phyloP scores from a whole-genome alignment of 768 basidiomycete species.

The Leucocoprinus leucothites region DNA sequence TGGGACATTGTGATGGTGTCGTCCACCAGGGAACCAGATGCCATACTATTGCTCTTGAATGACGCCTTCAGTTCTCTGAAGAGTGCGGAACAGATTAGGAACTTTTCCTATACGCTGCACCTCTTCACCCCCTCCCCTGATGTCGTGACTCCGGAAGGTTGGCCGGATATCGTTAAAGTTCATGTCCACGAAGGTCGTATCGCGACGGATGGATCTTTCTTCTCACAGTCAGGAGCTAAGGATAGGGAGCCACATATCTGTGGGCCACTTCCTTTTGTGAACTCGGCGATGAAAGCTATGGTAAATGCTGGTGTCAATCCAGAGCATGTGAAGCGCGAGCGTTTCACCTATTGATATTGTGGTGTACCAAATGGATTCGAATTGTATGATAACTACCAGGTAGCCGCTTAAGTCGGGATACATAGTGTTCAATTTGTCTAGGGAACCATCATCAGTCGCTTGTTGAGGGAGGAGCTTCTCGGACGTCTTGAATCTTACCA shows the following conservation, averaged over 20 bases:
- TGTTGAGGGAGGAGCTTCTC: no score
- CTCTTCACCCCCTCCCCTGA: conserved; percentile 31
- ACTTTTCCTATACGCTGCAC: conserved; percentile 31
- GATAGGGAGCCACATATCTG: conserved; percentile 42
- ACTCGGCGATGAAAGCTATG: conserved; percentile 11
- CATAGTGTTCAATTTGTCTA: no score
- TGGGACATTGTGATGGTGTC: conserved; percentile 45
- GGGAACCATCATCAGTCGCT: no score
- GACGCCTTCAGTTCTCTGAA: conserved; percentile 20
- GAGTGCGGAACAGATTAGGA: neutral
- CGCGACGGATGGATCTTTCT: conserved; percentile 15
- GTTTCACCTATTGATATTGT: conserved; percentile 12
- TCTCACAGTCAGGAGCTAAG: conserved; percentile 13
- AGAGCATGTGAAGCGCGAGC: conserved; percentile 13
- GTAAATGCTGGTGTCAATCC: conserved; percentile 13
- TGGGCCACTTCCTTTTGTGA: conserved; percentile 32
- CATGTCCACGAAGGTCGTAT: conserved; percentile 21
- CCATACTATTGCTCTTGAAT: conserved; percentile 41
- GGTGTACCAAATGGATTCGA: no score
- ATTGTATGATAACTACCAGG: no score
- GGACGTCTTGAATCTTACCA: no score
- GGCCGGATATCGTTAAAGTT: conserved; percentile 12
- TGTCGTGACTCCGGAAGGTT: neutral
- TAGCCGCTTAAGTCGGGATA: no score
- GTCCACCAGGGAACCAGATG: conserved; percentile 52